Base-by-base conservation (phyloP, 371 early-diverging fungal genomes). In the Sporodiniella umbellata region DNA sequence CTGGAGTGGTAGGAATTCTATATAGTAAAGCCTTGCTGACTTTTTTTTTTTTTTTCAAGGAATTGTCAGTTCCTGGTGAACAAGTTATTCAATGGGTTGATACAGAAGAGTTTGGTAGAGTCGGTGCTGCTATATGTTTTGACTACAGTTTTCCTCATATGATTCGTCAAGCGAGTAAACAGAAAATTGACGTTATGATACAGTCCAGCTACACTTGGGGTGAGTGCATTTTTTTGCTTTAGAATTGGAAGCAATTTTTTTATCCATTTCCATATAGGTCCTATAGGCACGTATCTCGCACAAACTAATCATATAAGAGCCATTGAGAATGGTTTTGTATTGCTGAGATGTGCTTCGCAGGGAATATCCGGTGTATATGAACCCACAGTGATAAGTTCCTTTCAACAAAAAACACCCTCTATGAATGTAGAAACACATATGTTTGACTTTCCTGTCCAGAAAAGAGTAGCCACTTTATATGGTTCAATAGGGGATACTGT, bases 141-240 rank as follows among this genome's bases (percentile, higher is more conserved):
- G 82, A 82, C 39, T 62, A 60, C 48, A 77, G 78, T 38, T 82
- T 78, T 30, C 70, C 74, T 15, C 53, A 62, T 6, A 71, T 74
- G 45, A 77, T 82, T 23, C 58, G 61, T 0, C 80, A 82, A 60
- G 74, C 78, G 6, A 72, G 79, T 28, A 53, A 56, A 15, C 60
- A 77, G 17, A 56, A 70, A 0, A 67, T 80, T 6, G 70, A 79
- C 53, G 28, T 82, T 10, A 64, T 82, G 66, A 58, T 82, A 33
- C 80, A 82, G 46, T 65, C 80, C 26, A 72, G 74, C 42, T 74
- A 73, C 69, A 79, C 76, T 1, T 82, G 80, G 83, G 81, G 76
- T 66, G 71, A 43, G 40, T 24, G 1, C 14, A 4, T 23, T 10
- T 31, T 8, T 8, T 31, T 31, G 12, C 1, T 31, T 31, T 31